Evolutionary conservation across 2,329 filamentous ascomycete species (phyloP).

Genomic region (Septoria petroselini): DNA sequence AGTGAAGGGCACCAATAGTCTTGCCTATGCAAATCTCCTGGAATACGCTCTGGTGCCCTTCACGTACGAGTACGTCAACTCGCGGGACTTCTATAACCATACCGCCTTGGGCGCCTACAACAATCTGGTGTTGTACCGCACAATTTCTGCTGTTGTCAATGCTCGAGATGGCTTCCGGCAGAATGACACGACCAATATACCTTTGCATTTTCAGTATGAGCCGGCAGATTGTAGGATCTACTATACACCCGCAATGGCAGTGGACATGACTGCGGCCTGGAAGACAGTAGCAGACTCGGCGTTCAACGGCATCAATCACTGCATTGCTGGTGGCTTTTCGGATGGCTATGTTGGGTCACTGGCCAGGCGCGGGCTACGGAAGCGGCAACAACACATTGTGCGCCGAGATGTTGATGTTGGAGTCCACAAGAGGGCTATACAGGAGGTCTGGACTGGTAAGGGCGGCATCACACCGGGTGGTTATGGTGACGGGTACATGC

Average conservation of each 20-base stretch:
- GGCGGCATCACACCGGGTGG: slow-evolving; percentile 23
- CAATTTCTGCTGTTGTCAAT: slow-evolving; percentile 31
- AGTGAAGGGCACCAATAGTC: slow-evolving; percentile 44
- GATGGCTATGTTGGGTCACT: background rate
- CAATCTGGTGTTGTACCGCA: slow-evolving; percentile 29
- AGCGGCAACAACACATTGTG: slow-evolving; percentile 21
- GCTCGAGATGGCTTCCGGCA: slow-evolving; percentile 35
- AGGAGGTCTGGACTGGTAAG: slow-evolving; percentile 28
- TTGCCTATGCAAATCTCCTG: slow-evolving; percentile 28
- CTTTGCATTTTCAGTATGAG: slow-evolving; percentile 51
- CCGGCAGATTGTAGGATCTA: slow-evolving; percentile 52
- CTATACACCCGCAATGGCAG: slow-evolving; percentile 52
- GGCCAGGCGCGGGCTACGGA: slow-evolving; percentile 9
- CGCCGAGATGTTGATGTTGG: slow-evolving; percentile 26
- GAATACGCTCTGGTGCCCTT: slow-evolving; percentile 26
- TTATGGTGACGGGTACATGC: slow-evolving; percentile 15
- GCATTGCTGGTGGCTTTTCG: slow-evolving; percentile 33
- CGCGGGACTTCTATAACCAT: slow-evolving; percentile 30
- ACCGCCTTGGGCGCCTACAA: slow-evolving; percentile 33
- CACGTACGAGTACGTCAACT: slow-evolving; percentile 25
- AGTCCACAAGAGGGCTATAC: slow-evolving; percentile 23
- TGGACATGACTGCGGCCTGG: slow-evolving; percentile 50
- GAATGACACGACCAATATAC: slow-evolving; percentile 40
- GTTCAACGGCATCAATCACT: slow-evolving; percentile 33
- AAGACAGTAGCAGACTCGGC: slow-evolving; percentile 40